Conservation (phyloP, 768 basidiomycete genomes). For the Pisolithus albus region DNA sequence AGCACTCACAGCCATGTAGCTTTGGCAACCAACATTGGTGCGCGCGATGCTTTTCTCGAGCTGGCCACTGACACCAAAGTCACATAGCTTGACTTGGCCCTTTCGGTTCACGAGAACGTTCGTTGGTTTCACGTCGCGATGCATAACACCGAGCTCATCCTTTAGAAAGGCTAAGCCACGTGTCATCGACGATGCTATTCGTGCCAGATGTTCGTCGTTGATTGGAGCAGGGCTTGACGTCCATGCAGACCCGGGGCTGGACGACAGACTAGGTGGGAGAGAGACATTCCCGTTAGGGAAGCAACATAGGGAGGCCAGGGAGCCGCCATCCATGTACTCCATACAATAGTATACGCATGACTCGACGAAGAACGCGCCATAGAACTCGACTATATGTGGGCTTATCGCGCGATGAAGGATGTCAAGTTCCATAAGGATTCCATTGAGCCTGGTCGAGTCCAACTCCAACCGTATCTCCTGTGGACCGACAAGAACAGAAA, state of each 20-base stretch:
- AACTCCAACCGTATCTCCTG: slow-evolving; percentile 97
- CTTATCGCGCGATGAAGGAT: slow-evolving; percentile 90
- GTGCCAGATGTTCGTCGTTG: slow-evolving; percentile 72
- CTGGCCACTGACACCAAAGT: slow-evolving; percentile 98
- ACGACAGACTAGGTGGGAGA: slow-evolving; percentile 26
- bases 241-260: slow-evolving; percentile 28
- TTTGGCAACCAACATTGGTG: slow-evolving; percentile 98
- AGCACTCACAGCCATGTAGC: slow-evolving; percentile 88
- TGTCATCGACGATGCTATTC: slow-evolving; percentile 78
- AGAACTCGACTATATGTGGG: slow-evolving; percentile 95
- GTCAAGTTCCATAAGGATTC: slow-evolving; percentile 98
- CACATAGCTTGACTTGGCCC: slow-evolving; percentile 91
- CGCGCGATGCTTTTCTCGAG: slow-evolving; percentile 94
- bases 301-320: slow-evolving; percentile 66
- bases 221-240: slow-evolving; percentile 34
- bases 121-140: slow-evolving; percentile 86
- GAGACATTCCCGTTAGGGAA: slow-evolving; percentile 37
- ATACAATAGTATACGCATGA: slow-evolving; percentile 99
- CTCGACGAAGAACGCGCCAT: slow-evolving; percentile 98
- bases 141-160: slow-evolving; percentile 86
- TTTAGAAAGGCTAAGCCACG: slow-evolving; percentile 91
- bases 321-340: slow-evolving; percentile 99
- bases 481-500: not conserved
- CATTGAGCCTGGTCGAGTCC: slow-evolving; percentile 87
- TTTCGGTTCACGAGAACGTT: slow-evolving; percentile 86